Evolutionary conservation across 352 stramenopile genomes (phyloP), one percentile per base, ranked within the genome.

Genomic region (Phytophthora megakarya): DNA sequence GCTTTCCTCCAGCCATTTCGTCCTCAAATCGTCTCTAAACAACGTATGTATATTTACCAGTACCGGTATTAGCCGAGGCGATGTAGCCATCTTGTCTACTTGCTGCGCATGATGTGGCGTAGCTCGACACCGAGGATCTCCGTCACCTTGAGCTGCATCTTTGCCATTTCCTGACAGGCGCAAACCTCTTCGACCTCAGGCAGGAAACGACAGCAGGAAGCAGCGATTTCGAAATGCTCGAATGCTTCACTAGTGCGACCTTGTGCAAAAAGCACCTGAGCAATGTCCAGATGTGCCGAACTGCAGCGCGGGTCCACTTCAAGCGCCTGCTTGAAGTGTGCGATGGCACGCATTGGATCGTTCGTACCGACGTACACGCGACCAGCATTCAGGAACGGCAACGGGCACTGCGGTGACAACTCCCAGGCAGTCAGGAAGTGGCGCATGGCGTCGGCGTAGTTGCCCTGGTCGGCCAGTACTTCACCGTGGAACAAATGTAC

Each of bases 111-210:
- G 69, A 93, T 90, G 71, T 95, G 86, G 52, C 84, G 81, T 51
- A 95, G 68, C 56, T 95, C 84, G 39, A 95, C 86, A 43, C 84
- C 86, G 18, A 95, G 75, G 40, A 95, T 93, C 46, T 92, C 84
- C 26, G 83, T 93, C 32, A 90, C 86, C 55, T 87, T 78, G 32
- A 93, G 78, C 73, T 95, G 86, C 84, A 93, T 93, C 50, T 78
- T 84, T n/a, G 86, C 86, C 76, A 95, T 92, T 30, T 78, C 74
- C 45, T 83, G 70, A 50, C 83, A 89, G 10, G 86, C 72, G 21
- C 85, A 95, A 26, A 90, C 84, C 50, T 93, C 86, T 48, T 95
- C 86, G 15, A 93, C 80, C 63, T 93, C 86, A 16, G 86, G 85
- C 42, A 95, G 48, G 72, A 93, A 93, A 19, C 86, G 86, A 49